Conservation (phyloP, 2,329 filamentous ascomycete species). For the Emericellopsis cladophorae region DNA sequence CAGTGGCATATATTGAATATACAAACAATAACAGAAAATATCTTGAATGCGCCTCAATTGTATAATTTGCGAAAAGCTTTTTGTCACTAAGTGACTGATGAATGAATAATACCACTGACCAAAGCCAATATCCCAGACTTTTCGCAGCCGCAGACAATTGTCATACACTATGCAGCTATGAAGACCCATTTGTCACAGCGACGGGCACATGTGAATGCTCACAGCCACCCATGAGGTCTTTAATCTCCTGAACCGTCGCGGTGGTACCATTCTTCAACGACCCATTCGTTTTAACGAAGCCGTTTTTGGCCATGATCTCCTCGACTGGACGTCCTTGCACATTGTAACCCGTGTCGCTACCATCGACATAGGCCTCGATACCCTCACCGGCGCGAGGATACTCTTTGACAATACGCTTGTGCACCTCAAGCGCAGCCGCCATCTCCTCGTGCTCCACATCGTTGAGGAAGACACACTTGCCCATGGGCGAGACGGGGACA, state of each 20-base stretch:
- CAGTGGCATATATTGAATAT: no score
- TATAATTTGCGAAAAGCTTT: no score
- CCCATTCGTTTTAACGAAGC: neutral
- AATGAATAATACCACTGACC: no score
- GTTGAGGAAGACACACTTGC: constrained; percentile 55
- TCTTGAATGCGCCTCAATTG: no score
- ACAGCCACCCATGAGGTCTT: constrained; percentile 2
- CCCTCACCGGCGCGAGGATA: constrained; percentile 54
- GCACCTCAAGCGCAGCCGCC: constrained; percentile 42
- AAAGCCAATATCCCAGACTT: no score
- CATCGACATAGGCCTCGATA: constrained; percentile 56
- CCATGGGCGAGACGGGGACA: constrained; percentile 51
- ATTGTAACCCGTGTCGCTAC: constrained; percentile 51
- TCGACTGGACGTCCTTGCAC: constrained; percentile 15
- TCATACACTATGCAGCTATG: no score
- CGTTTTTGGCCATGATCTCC: neutral
- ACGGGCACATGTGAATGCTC: constrained; percentile 2
- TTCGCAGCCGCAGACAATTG: no score
- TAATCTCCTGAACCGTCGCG: constrained; percentile 1
- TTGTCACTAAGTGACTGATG: no score
- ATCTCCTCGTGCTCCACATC: constrained; percentile 52
- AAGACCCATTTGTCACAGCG: constrained; percentile 1
- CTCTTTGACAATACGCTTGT: constrained; percentile 50
- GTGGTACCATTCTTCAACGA: neutral
- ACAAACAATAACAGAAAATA: no score